phyloP scores from a whole-genome alignment of 495 filamentous ascomycete species.

The Neurospora terricola region DNA sequence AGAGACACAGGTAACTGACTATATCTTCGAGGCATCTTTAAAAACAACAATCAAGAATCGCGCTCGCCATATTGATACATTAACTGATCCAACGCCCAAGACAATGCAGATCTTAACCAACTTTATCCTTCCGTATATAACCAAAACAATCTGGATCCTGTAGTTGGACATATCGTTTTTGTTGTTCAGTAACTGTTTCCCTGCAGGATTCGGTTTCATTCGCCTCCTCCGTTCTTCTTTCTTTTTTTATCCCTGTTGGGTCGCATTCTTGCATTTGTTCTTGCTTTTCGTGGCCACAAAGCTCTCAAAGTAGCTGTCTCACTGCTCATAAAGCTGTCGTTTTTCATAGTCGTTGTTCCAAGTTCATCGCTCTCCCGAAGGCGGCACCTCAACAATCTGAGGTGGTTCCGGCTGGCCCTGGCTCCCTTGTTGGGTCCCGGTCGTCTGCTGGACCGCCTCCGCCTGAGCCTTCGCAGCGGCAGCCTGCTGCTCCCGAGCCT shows the following conservation, averaged over 20 bases:
- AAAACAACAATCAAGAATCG: neutral
- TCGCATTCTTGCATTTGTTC: neutral
- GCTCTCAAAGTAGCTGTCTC: neutral
- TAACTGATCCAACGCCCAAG: neutral
- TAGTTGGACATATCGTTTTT: neutral
- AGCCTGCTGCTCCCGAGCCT: slow-evolving; percentile 30
- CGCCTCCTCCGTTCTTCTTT: neutral
- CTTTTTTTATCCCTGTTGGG: neutral
- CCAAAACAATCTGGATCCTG: neutral
- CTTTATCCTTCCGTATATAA: neutral
- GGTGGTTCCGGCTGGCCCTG: slow-evolving; percentile 2
- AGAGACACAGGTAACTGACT: neutral
- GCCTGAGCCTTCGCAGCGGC: slow-evolving; percentile 11
- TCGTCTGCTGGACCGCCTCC: neutral
- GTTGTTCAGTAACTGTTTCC: neutral
- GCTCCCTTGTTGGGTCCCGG: neutral
- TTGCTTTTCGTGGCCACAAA: neutral
- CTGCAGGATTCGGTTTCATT: neutral
- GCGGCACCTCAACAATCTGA: slow-evolving; percentile 8
- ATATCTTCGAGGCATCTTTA: neutral
- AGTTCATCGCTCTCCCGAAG: slow-evolving; percentile 2
- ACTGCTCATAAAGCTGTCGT: neutral
- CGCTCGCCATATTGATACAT: neutral
- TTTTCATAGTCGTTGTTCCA: neutral
- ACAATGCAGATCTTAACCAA: neutral